phyloP scores from a whole-genome alignment of 768 basidiomycete genomes.

The Boletus sp. region DNA sequence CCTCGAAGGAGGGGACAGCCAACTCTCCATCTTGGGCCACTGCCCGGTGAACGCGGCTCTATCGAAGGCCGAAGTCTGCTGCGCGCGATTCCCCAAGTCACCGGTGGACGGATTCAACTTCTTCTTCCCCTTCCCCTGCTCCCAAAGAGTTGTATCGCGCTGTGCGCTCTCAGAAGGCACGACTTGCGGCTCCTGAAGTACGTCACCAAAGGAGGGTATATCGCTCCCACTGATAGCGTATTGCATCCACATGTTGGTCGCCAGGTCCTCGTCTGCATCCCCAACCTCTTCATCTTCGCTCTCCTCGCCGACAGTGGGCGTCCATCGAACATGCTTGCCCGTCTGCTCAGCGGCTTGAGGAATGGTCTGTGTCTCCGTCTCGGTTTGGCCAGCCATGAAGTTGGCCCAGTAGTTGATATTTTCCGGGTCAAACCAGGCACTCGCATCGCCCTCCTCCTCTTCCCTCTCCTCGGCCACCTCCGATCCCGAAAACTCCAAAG shows the following conservation, averaged over 20 bases:
- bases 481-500: background rate
- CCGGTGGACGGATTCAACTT: constrained; percentile 10
- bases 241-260: constrained; percentile 28
- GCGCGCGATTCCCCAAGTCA: constrained; percentile 23
- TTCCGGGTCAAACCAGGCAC: constrained; percentile 24
- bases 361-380: constrained; percentile 2
- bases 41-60: constrained; percentile 27
- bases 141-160: constrained; percentile 17
- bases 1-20: constrained; percentile 28
- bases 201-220: constrained; percentile 9
- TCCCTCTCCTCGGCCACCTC: constrained; percentile 18
- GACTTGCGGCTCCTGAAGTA: constrained; percentile 1
- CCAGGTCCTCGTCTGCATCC: constrained; percentile 16
- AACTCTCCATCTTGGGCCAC: constrained; percentile 36
- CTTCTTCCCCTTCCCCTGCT: constrained; percentile 24
- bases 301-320: constrained; percentile 15
- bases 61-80: constrained; percentile 25
- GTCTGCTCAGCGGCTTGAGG: constrained; percentile 3
- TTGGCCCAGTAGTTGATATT: constrained; percentile 29
- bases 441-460: constrained; percentile 21
- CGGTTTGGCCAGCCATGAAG: constrained; percentile 19
- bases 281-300: constrained; percentile 25
- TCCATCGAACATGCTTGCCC: constrained; percentile 27
- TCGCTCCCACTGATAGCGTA: constrained; percentile 29
- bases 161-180: constrained; percentile 3